Percentiles rank a stretch among this genome's conserved stretches.
These are phyloP conservation scores for Macrophomina phaseolina DNA, from an alignment of 2,329 filamentous ascomycete genomes.

Conservation along the genomic window DNA sequence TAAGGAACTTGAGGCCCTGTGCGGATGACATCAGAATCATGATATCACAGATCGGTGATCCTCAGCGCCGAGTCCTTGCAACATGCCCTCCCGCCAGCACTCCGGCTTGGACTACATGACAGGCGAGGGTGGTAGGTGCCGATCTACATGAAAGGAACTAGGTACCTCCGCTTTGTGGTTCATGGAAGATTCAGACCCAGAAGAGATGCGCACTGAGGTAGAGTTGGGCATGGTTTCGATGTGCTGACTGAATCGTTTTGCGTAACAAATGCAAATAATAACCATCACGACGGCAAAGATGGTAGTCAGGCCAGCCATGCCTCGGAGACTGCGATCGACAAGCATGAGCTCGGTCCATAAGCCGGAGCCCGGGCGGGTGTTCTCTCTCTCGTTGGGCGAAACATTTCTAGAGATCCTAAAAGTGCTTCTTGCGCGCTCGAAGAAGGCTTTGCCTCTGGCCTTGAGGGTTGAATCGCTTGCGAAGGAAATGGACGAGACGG, in stretches of 20 bases:
- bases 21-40: not conserved
- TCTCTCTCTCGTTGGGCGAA: slow-evolving; percentile 9
- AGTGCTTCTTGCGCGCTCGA: slow-evolving; percentile 15
- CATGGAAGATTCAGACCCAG: not conserved
- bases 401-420: slow-evolving; percentile 17
- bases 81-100: no score
- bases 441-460: slow-evolving; percentile 3
- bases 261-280: slow-evolving; percentile 28
- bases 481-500: not conserved
- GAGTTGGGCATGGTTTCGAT: not conserved
- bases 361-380: slow-evolving; percentile 28
- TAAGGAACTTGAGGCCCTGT: slow-evolving; percentile 31
- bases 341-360: slow-evolving; percentile 40
- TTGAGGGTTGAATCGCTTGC: not conserved
- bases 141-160: not conserved
- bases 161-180: slow-evolving; percentile 14
- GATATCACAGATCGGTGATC: no score
- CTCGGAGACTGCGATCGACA: slow-evolving; percentile 37
- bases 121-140: no score
- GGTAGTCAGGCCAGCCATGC: slow-evolving; percentile 36
- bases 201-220: slow-evolving; percentile 17
- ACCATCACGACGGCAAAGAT: slow-evolving; percentile 31
- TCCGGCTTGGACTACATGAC: no score
- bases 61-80: no score
- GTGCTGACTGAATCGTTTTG: not conserved